These are phyloP conservation scores for Hirsutella thompsonii DNA, from an alignment of 2,329 filamentous ascomycete genomes.

Conservation along the genomic window DNA sequence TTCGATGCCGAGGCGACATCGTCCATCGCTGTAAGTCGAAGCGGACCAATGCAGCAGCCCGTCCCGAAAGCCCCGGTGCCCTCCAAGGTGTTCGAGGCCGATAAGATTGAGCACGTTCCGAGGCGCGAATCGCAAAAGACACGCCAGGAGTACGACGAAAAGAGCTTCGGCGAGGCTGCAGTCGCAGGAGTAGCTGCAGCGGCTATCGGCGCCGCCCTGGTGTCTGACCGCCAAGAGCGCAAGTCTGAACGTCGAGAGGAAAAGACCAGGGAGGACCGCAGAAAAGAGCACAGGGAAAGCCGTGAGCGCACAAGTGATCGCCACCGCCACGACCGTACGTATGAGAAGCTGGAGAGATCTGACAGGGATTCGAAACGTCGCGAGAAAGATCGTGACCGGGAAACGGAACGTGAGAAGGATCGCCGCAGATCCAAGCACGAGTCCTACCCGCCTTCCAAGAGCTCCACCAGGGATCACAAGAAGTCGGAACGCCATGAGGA, in stretches of 20 bases:
- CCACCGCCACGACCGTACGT: conserved; percentile 8
- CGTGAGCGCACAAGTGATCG: conserved; percentile 7
- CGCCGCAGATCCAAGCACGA: conserved; percentile 16
- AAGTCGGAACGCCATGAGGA: conserved; percentile 19
- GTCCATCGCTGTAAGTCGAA: conserved; percentile 22
- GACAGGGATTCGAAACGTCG: conserved; percentile 10
- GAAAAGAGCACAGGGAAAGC: conserved; percentile 1
- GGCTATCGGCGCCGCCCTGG: conserved; percentile 27
- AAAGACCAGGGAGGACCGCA: conserved; percentile 5
- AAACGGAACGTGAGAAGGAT: conserved; percentile 12
- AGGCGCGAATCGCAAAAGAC: conserved; percentile 18
- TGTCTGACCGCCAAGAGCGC: conserved; percentile 11
- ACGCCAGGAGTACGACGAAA: conserved; percentile 21
- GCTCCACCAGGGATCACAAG: conserved; percentile 15
- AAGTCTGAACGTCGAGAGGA: conserved; percentile 10
- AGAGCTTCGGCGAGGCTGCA: conserved; percentile 29
- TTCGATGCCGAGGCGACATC: conserved; percentile 46
- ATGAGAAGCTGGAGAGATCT: conserved; percentile 4
- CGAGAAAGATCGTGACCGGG: conserved; percentile 2
- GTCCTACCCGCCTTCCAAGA: conserved; percentile 13
- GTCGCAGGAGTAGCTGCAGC: conserved; percentile 35
- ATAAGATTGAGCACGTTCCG: conserved; percentile 22
- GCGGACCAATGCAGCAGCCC: conserved; percentile 58
- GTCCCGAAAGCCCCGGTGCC: conserved; percentile 66
- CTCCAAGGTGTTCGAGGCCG: conserved; percentile 50